phyloP scores from a whole-genome alignment of 345 rosid species.

The Conringia planisiliqua region DNA sequence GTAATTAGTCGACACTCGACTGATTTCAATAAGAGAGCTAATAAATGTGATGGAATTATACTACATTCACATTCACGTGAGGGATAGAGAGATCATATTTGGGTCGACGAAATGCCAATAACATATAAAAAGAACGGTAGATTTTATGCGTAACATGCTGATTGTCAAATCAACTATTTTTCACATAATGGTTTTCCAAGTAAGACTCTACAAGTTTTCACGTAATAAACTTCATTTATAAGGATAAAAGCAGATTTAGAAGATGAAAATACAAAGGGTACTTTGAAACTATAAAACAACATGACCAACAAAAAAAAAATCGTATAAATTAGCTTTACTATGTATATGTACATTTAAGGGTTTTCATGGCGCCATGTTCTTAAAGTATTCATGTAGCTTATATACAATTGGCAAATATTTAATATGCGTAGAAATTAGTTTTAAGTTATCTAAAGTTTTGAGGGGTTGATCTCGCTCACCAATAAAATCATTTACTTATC shows the following conservation, averaged over 20 bases:
- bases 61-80: conserved; percentile 25
- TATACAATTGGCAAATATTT: not conserved
- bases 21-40: conserved; percentile 8
- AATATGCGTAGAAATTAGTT: not conserved
- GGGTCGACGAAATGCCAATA: not conserved
- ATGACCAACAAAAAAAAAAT: not conserved
- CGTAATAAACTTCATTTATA: not conserved
- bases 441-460: not conserved
- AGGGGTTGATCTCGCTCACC: not conserved
- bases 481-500: not conserved
- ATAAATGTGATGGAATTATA: conserved; percentile 11
- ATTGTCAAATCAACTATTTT: not conserved
- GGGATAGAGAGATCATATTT: not conserved
- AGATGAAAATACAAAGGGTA: not conserved
- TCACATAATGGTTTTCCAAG: not conserved
- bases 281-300: not conserved
- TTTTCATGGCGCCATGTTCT: not conserved
- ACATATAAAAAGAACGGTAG: not conserved
- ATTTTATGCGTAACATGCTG: not conserved
- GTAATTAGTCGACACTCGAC: conserved; percentile 9
- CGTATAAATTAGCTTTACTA: not conserved
- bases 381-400: not conserved
- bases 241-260: not conserved
- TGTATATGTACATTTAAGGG: not conserved
- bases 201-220: not conserved